These are phyloP conservation scores for Rutstroemia sp. DNA, from an alignment of 2,329 filamentous ascomycete species.

Conservation along the genomic window DNA sequence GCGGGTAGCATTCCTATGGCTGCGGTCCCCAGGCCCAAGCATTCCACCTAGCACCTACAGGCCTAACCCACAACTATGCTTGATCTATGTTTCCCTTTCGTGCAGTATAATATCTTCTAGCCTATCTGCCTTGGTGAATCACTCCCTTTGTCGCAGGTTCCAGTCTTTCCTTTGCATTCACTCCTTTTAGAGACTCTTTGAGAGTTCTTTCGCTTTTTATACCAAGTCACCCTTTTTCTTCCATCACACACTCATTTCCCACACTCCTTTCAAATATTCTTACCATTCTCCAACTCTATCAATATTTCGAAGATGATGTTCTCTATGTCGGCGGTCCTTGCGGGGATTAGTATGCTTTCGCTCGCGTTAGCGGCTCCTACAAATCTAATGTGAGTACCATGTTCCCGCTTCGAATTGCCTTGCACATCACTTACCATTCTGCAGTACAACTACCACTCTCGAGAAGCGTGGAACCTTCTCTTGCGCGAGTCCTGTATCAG, in stretches of 20 bases:
- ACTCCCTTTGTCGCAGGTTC: not conserved
- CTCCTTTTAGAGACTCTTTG: not conserved
- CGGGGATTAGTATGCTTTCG: constrained; percentile 7
- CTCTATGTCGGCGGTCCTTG: not conserved
- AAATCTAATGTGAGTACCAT: not conserved
- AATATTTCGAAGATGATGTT: constrained; percentile 1
- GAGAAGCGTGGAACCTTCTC: constrained; percentile 7
- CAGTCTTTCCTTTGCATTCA: not conserved
- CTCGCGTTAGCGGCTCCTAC: constrained; percentile 3
- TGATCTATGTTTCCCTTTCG: too few species aligned
- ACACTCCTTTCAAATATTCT: not conserved
- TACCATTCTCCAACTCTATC: not conserved
- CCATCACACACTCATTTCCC: not conserved
- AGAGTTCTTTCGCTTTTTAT: not conserved
- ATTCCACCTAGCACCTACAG: too few species aligned
- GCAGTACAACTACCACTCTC: not conserved
- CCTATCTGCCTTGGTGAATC: too few species aligned
- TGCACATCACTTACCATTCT: not conserved
- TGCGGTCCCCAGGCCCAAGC: too few species aligned
- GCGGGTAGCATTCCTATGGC: too few species aligned
- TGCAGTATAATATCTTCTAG: too few species aligned
- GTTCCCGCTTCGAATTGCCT: not conserved
- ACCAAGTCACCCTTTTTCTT: not conserved
- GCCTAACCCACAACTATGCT: too few species aligned
- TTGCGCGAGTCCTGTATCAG: constrained; percentile 3